phyloP scores from a whole-genome alignment of 2,329 filamentous ascomycete species.

The Ustulina deusta region DNA sequence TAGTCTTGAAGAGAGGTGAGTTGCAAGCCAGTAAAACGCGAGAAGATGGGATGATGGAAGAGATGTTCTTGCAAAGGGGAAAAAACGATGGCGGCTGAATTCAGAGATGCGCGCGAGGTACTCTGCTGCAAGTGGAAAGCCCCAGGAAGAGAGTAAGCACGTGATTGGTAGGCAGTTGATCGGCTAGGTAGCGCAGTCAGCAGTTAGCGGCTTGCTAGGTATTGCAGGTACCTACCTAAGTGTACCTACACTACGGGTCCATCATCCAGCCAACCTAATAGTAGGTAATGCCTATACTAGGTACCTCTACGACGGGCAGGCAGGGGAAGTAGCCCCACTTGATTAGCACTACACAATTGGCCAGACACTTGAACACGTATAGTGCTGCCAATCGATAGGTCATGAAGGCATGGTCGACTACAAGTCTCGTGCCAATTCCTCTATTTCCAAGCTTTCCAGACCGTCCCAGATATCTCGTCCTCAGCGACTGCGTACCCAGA shows the following conservation, averaged over 20 bases:
- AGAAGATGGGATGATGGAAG: background rate
- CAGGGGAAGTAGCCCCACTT: constrained; percentile 5
- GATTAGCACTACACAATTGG: constrained; percentile 21
- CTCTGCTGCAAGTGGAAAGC: background rate
- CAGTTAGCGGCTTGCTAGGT: background rate
- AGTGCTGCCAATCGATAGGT: constrained; percentile 11
- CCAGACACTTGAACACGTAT: constrained; percentile 37
- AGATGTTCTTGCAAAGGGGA: constrained; percentile 8
- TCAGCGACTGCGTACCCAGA: constrained; percentile 28
- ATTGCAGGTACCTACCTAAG: background rate
- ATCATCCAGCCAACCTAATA: no score
- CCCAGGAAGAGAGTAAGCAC: background rate
- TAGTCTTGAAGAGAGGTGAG: constrained; percentile 19
- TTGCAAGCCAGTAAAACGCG: background rate
- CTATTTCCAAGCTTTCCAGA: background rate
- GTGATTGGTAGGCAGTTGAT: no score
- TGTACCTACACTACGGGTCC: no score
- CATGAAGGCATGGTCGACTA: constrained; percentile 9
- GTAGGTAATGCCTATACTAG: background rate
- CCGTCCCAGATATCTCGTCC: constrained; percentile 1
- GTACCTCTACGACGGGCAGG: no score
- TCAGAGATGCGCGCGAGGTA: constrained; percentile 15
- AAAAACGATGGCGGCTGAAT: constrained; percentile 23
- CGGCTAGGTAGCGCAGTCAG: no score
- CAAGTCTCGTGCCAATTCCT: constrained; percentile 6